Evolutionary conservation across 805 yeast species (phyloP), one percentile per base, ranked within the genome.

Genomic region (Millerozyma acaciae): DNA sequence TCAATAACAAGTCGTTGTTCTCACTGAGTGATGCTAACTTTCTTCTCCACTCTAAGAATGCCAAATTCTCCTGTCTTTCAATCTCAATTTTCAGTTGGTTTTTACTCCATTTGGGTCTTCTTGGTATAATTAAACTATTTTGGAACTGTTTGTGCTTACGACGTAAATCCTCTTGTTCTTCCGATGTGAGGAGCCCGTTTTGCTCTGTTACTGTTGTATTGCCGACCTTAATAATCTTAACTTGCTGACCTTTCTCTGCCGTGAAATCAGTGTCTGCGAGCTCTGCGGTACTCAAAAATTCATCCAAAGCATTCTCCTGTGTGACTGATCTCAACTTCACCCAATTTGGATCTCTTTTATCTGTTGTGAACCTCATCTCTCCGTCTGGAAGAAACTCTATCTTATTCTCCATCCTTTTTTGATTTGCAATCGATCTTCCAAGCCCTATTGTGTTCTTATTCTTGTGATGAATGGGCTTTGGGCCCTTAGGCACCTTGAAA

Each of bases 181-280:
- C 88, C 17, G 71, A 70, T 0, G 81, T 72, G 38, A 89, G 64
- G 29, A 86, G 50, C 5, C 72, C 72, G 33, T 41, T 60, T 38
- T 62, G 68, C 15, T 23, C 26, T 10, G 57, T 62, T 29, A 59
- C 55, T 32, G 60, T 57, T 37, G 62, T 69, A 57, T 65, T 67
- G 5, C 84, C 86, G 38, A 84, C 80, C 52, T 81, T 77, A 46
- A 93, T 80, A 48, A 93, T 86, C 49, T 82, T 84, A 39, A 93
- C 89, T 45, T 82, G 85, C 28, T 82, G 78, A 37, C 79, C 73
- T 51, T 82, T 79, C 45, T 90, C 97, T 3, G 97, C 96, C 6
- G 96, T 80, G 63, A 93, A 93, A 63, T 93, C 97, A 14, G 90
- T 88, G 53, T 88, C 96, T 2, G 97, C 96, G 38, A 93, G 73